phyloP scores from a whole-genome alignment of 768 basidiomycete genomes.

The Serendipita vermifera region DNA sequence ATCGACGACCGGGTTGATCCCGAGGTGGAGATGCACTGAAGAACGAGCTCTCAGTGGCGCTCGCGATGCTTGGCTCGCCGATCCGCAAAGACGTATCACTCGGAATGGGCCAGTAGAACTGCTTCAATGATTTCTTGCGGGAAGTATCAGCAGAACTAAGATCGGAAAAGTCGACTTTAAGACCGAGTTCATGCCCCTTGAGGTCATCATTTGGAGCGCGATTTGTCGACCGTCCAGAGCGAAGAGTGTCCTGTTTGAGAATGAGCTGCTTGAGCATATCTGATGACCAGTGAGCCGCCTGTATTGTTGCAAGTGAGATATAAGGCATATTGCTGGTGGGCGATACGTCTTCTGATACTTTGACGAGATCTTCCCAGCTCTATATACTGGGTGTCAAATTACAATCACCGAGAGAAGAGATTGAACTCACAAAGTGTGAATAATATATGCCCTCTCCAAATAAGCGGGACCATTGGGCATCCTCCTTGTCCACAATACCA shows the following conservation, averaged over 20 bases:
- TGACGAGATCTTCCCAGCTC: conserved; percentile 68
- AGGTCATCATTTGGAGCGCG: no score
- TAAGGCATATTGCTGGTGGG: conserved; percentile 55
- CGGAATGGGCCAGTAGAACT: not conserved
- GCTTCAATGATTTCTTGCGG: not conserved
- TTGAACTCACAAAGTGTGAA: conserved; percentile 56
- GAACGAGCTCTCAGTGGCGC: not conserved
- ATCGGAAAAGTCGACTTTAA: no score
- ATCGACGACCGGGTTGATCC: conserved; percentile 11
- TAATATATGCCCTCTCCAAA: conserved; percentile 76
- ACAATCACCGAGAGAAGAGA: conserved; percentile 4
- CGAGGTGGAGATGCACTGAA: not conserved
- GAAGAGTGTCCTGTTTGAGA: no score
- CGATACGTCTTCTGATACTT: conserved; percentile 62
- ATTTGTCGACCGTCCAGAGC: no score
- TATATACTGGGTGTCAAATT: conserved; percentile 22
- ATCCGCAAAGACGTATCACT: not conserved
- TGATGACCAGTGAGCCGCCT: conserved; percentile 70
- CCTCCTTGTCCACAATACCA: conserved; percentile 42
- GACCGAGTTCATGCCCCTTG: not conserved
- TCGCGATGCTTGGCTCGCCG: not conserved
- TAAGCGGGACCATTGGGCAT: conserved; percentile 52
- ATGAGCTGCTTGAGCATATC: no score
- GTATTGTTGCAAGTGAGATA: conserved; percentile 52
- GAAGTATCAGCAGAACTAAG: no score